Conservation (phyloP, 1,284 basidiomycete genomes). For the Leccinum ponderosum region DNA sequence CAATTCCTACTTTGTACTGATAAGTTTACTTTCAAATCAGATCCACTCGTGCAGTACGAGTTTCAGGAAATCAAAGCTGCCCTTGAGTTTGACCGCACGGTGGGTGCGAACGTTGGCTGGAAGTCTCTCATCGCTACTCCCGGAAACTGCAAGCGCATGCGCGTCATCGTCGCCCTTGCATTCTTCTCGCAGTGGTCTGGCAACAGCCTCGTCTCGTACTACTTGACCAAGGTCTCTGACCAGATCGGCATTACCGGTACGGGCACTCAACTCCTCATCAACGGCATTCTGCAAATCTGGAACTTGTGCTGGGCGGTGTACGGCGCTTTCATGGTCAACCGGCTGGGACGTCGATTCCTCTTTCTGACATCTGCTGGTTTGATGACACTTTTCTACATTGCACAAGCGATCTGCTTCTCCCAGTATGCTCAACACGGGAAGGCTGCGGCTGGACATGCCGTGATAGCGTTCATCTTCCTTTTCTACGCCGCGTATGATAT, state of each 20-base stretch:
- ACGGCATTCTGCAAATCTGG: constrained; percentile 76
- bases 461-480: constrained; percentile 78
- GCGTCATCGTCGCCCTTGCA: constrained; percentile 66
- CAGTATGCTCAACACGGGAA: constrained; percentile 50
- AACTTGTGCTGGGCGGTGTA: constrained; percentile 64
- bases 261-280: constrained; percentile 65
- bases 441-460: constrained; percentile 55
- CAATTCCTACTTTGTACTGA: too few relatives aligned
- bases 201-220: constrained; percentile 76
- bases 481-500: constrained; percentile 71
- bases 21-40: constrained; percentile 40
- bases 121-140: constrained; percentile 54
- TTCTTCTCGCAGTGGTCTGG: constrained; percentile 79
- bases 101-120: constrained; percentile 60
- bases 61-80: constrained; percentile 79
- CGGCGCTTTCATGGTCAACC: constrained; percentile 60
- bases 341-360: constrained; percentile 60
- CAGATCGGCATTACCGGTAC: constrained; percentile 69
- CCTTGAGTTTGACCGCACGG: constrained; percentile 59
- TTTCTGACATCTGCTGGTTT: constrained; percentile 62
- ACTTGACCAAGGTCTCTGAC: constrained; percentile 70
- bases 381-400: constrained; percentile 71
- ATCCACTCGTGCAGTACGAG: constrained; percentile 72
- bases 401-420: constrained; percentile 74
- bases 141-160: constrained; percentile 69